These are phyloP conservation scores for Calocera viscosa DNA, from an alignment of 768 basidiomycete species.

Conservation along the genomic window DNA sequence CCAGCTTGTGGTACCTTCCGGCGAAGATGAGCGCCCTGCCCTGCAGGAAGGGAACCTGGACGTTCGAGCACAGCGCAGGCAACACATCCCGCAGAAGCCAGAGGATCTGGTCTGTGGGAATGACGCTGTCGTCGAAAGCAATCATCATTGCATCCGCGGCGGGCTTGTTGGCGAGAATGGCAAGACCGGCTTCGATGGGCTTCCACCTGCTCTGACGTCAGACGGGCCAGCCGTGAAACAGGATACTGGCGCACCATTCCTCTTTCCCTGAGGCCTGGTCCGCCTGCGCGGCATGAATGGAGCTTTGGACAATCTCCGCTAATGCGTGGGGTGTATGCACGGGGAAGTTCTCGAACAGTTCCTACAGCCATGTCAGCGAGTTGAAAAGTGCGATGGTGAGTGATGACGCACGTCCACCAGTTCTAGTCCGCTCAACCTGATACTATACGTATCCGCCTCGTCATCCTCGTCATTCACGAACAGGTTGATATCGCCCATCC, in stretches of 20 bases:
- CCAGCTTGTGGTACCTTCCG: constrained; percentile 65
- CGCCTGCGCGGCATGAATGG: constrained; percentile 41
- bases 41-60: constrained; percentile 86
- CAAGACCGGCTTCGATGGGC: constrained; percentile 72
- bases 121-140: constrained; percentile 61
- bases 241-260: too few species aligned
- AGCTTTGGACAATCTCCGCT: constrained; percentile 42
- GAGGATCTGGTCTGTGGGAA: constrained; percentile 71
- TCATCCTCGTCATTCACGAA: constrained; percentile 95
- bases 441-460: constrained; percentile 67
- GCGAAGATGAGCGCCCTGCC: constrained; percentile 92
- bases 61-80: background rate
- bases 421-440: constrained; percentile 76
- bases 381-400: background rate
- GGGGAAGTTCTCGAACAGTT: constrained; percentile 28
- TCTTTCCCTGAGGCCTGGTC: constrained; percentile 54
- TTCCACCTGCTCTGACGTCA: constrained; percentile 58
- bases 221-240: constrained; percentile 6
- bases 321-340: constrained; percentile 17
- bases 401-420: constrained; percentile 51
- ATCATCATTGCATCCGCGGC: constrained; percentile 62
- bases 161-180: constrained; percentile 52
- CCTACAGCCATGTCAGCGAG: constrained; percentile 17
- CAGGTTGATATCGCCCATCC: constrained; percentile 78
- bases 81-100: constrained; percentile 39